Percentiles rank a stretch among this genome's conserved stretches.
These are phyloP conservation scores for Stachybotrys chartarum DNA, from an alignment of 2,329 filamentous ascomycete species.

Conservation along the genomic window DNA sequence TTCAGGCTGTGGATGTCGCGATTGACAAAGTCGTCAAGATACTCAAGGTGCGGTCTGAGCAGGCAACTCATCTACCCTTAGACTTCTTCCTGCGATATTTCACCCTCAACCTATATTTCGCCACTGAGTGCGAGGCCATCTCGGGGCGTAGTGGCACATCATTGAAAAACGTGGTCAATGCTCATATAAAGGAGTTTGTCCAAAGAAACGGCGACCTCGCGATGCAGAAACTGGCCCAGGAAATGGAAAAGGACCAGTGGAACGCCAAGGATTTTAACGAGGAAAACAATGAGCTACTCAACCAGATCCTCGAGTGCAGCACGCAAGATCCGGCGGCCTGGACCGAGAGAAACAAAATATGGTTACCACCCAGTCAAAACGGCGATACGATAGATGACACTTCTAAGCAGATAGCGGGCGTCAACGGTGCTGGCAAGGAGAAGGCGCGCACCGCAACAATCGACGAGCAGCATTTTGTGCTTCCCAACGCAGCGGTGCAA, in stretches of 20 bases:
- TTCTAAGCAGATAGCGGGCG: constrained; percentile 26
- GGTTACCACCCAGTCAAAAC: constrained; percentile 38
- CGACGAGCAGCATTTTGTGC: constrained; percentile 76
- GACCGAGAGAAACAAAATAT: constrained; percentile 54
- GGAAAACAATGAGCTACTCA: constrained; percentile 51
- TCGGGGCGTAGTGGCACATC: constrained; percentile 70
- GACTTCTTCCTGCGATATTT: constrained; percentile 74
- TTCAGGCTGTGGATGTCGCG: constrained; percentile 72
- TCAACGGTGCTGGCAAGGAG: constrained; percentile 48
- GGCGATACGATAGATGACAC: constrained; percentile 24
- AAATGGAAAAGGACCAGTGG: constrained; percentile 79
- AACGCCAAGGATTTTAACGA: constrained; percentile 68
- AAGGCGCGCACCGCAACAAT: constrained; percentile 68
- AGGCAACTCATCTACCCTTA: constrained; percentile 60
- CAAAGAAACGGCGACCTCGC: constrained; percentile 62
- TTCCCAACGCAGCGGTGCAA: constrained; percentile 75
- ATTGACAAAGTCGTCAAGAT: constrained; percentile 72
- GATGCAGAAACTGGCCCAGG: constrained; percentile 66
- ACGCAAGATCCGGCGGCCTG: constrained; percentile 63
- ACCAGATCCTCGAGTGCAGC: constrained; percentile 60
- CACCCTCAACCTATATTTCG: constrained; percentile 73
- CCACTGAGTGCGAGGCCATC: constrained; percentile 79
- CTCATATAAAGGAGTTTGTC: constrained; percentile 76
- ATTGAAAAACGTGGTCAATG: constrained; percentile 72
- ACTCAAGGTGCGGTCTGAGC: constrained; percentile 68